These are phyloP conservation scores for Leccinellum rugosiceps DNA, from an alignment of 768 basidiomycete genomes.

Conservation along the genomic window DNA sequence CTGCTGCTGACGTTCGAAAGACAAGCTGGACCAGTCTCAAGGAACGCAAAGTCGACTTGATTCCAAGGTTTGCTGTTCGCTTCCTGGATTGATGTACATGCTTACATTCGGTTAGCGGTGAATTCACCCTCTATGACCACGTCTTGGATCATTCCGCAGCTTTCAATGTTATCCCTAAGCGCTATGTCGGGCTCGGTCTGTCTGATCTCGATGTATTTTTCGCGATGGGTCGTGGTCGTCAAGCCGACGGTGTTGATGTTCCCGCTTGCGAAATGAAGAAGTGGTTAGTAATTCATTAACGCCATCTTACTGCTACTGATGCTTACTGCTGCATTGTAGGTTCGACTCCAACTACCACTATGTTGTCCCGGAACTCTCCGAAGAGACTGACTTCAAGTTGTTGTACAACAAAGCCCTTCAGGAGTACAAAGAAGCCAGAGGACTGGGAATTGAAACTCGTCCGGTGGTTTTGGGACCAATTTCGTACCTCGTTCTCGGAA, in stretches of 20 bases:
- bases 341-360: conserved; percentile 99
- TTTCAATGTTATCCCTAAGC: conserved; percentile 96
- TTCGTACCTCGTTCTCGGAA: conserved; percentile 92
- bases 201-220: conserved; percentile 95
- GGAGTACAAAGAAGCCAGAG: conserved; percentile 94
- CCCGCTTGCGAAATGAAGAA: conserved; percentile 99
- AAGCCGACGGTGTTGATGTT: conserved; percentile 91
- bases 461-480: conserved; percentile 95
- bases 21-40: conserved; percentile 85
- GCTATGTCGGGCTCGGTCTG: conserved; percentile 83
- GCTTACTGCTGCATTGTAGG: conserved; percentile 42
- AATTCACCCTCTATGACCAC: conserved; percentile 98
- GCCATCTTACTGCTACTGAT: neutral
- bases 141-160: conserved; percentile 95
- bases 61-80: conserved; percentile 71
- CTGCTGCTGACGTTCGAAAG: conserved; percentile 85
- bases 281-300: conserved; percentile 58
- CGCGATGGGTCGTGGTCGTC: conserved; percentile 98
- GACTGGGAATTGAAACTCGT: conserved; percentile 82
- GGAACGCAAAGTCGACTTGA: conserved; percentile 78
- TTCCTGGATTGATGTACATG: conserved; percentile 2
- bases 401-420: conserved; percentile 93
- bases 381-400: conserved; percentile 89
- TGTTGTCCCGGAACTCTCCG: conserved; percentile 95
- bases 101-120: conserved; percentile 61